Conservation (phyloP, 768 basidiomycete genomes). For the Xanthoconium stramineum region DNA sequence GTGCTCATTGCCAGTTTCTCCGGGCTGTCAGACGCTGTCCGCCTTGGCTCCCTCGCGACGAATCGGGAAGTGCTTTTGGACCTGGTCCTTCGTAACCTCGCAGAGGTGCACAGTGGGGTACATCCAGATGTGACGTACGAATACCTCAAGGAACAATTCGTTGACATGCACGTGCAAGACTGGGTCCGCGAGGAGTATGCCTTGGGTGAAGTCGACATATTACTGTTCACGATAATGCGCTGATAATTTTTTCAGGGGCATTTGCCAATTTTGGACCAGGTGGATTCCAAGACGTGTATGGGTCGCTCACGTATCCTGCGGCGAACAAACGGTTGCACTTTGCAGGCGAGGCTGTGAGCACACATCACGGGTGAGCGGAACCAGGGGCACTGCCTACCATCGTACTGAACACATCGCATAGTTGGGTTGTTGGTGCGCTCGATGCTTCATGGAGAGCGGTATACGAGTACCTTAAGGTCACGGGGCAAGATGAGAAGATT, state of each 20-base stretch:
- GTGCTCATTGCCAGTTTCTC: conserved; percentile 8
- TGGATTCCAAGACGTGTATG: conserved; percentile 32
- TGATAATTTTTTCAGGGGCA: conserved; percentile 26
- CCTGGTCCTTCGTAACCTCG: conserved; percentile 6
- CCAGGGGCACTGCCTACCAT: background rate
- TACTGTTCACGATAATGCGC: background rate
- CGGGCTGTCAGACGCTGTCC: background rate
- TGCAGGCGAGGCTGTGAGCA: conserved; percentile 26
- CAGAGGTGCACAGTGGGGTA: background rate
- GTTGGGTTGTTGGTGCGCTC: conserved; percentile 39
- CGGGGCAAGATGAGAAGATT: conserved; percentile 6
- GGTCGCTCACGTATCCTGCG: conserved; percentile 28
- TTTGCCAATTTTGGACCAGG: conserved; percentile 39
- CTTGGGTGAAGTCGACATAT: conserved; percentile 12
- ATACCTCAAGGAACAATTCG: background rate
- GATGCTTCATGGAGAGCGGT: conserved; percentile 37
- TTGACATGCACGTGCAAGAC: conserved; percentile 26
- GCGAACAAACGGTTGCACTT: conserved; percentile 10
- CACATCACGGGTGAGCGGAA: conserved; percentile 33
- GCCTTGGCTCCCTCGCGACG: background rate
- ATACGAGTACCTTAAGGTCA: conserved; percentile 20
- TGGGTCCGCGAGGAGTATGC: conserved; percentile 34
- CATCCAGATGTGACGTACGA: conserved; percentile 6
- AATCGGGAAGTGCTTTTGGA: background rate
- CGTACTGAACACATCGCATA: background rate